A percentile compares a stretch with the other conserved stretches of the same genome.
Evolutionary conservation across 2,329 filamentous ascomycete genomes (phyloP).

Genomic region (Macrophomina pseudophaseolina): DNA sequence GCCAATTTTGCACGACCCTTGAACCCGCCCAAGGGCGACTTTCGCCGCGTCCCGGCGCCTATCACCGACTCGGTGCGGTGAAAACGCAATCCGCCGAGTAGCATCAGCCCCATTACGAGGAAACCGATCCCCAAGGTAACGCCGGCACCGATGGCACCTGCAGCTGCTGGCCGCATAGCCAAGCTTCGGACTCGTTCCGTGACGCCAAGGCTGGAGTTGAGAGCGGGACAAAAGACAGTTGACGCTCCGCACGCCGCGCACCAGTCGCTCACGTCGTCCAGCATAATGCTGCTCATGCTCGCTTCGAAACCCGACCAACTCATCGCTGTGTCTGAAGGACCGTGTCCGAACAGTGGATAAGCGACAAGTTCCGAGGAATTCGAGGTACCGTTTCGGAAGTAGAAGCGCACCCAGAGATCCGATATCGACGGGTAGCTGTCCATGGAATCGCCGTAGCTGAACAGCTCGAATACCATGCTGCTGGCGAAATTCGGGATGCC

Average conservation of each 20-base stretch:
- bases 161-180: conserved; percentile 48
- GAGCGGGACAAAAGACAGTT: conserved; percentile 57
- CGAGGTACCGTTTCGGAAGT: conserved; percentile 62
- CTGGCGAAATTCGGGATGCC: conserved; percentile 56
- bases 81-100: conserved; percentile 52
- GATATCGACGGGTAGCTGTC: conserved; percentile 45
- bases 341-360: conserved; percentile 59
- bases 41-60: conserved; percentile 34
- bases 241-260: conserved; percentile 55
- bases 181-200: not conserved
- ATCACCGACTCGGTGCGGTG: conserved; percentile 39
- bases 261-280: conserved; percentile 57
- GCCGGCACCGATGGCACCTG: conserved; percentile 62
- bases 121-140: conserved; percentile 55
- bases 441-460: conserved; percentile 37
- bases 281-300: conserved; percentile 50
- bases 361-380: conserved; percentile 39
- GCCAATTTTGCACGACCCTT: conserved; percentile 61
- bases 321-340: conserved; percentile 51
- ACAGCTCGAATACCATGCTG: conserved; percentile 59
- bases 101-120: conserved; percentile 49
- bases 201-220: not conserved
- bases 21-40: conserved; percentile 57
- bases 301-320: conserved; percentile 56
- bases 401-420: conserved; percentile 61